phyloP scores from a whole-genome alignment of 805 yeast species.

The Kodamaea kaohsiungensis region DNA sequence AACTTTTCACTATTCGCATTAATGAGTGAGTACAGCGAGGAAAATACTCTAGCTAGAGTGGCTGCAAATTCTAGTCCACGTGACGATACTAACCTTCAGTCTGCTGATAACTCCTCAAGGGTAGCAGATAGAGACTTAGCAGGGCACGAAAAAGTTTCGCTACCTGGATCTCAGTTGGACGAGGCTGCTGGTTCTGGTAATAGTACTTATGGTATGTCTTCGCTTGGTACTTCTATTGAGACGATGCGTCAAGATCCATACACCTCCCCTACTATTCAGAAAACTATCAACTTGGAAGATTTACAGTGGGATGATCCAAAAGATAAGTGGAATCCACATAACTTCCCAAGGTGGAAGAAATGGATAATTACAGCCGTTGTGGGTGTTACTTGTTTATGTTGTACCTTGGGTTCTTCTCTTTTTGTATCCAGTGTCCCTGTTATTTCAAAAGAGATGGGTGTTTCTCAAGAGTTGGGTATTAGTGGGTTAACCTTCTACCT shows the following conservation, averaged over 20 bases:
- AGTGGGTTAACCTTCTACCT: conserved; percentile 71
- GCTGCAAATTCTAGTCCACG: conserved; percentile 19
- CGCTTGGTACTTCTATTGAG: not conserved
- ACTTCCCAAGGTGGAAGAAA: conserved; percentile 65
- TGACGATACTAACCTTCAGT: conserved; percentile 12
- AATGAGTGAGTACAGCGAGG: conserved; percentile 33
- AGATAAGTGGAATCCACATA: conserved; percentile 65
- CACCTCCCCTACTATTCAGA: not conserved
- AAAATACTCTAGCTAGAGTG: conserved; percentile 28
- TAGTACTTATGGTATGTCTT: conserved; percentile 3
- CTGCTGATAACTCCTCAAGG: conserved; percentile 10
- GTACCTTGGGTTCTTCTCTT: conserved; percentile 74
- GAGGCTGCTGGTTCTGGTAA: conserved; percentile 9
- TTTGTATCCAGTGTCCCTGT: conserved; percentile 66
- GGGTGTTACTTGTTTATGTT: conserved; percentile 64
- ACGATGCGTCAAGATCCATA: not conserved
- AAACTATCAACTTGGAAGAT: conserved; percentile 13
- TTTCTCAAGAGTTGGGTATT: conserved; percentile 60
- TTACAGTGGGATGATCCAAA: conserved; percentile 61
- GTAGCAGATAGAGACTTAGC: conserved; percentile 18
- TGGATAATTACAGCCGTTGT: conserved; percentile 68
- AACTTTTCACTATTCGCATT: too few species aligned
- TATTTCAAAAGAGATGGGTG: conserved; percentile 46
- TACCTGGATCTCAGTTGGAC: conserved; percentile 15
- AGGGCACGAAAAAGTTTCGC: conserved; percentile 16